Evolutionary conservation across 805 yeast genomes (phyloP), one percentile per base, ranked within the genome.

Genomic region (Ogataea philodendri): DNA sequence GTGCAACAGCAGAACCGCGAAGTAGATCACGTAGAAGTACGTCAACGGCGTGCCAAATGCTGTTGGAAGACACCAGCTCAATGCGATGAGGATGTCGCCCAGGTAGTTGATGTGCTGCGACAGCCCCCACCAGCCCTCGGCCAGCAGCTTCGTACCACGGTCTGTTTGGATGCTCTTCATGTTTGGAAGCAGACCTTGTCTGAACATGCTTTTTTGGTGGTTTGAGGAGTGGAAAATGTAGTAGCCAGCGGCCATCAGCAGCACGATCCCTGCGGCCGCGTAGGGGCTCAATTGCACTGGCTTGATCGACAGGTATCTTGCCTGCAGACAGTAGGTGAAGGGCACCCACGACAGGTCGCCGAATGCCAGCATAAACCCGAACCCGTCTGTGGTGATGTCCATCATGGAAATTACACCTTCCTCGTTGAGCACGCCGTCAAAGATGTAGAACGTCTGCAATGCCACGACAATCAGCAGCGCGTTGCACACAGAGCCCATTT

Each of bases 331-430:
- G 59, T 93, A 93, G 1, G 95, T 74, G 69, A 90, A 90, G 20
- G 98, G 98, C 15, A 93, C 87, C 67, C 93, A 73, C 2, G 93
- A 79, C 51, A 93, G 70, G 57, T 93, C 98, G 18, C 98, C 98
- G 65, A 90, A 89, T 3, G 88, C 78, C 35, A 93, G 69, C 98
- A 93, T 93, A 63, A 81, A 89, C 1, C 98, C 98, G 58, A 93
- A 87, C 0, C 98, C 98, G 63, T 93, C 98, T 8, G 96, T 85
- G 5, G 94, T 84, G 32, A 89, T 78, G 60, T 93, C 98, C 74
- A 93, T 90, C 97, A 93, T 93, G 5, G 93, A 78, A 41, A 93
- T 66, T 9, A 81, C 74, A 5, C 97, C 97, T 53, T 78, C 85
- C 59, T 93, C 97, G 59, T 88, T 87, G 47, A 86, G 65, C 1